phyloP scores from a whole-genome alignment of 495 filamentous ascomycete genomes.

The Penicillium longicatenatum region DNA sequence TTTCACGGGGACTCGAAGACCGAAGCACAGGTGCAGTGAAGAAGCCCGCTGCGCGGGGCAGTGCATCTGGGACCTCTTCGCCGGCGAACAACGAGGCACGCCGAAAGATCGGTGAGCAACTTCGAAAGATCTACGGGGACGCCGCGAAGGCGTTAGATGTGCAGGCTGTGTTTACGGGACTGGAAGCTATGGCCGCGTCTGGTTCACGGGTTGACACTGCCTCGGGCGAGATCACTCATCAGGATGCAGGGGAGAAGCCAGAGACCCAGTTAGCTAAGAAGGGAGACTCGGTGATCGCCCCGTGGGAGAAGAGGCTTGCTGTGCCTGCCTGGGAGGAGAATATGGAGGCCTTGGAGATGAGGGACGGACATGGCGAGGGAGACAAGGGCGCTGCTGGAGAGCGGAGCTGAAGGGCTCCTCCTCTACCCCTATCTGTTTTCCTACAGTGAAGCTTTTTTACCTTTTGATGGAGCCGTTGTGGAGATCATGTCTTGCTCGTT shows the following conservation, averaged over 20 bases:
- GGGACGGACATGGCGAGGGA: constrained; percentile 21
- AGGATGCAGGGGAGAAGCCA: constrained; percentile 31
- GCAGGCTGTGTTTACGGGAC: constrained; percentile 64
- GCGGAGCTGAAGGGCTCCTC: constrained; percentile 17
- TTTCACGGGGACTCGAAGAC: constrained; percentile 46
- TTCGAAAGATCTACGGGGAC: constrained; percentile 45
- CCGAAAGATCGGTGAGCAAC: constrained; percentile 30
- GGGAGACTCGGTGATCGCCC: constrained; percentile 44
- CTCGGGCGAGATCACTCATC: constrained; percentile 14
- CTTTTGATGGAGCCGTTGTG: not conserved
- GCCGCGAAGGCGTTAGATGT: constrained; percentile 64
- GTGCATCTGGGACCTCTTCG: constrained; percentile 8
- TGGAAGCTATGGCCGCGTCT: constrained; percentile 3
- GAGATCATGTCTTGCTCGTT: constrained; percentile 1
- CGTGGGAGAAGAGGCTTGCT: constrained; percentile 52
- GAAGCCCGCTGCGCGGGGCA: constrained; percentile 29
- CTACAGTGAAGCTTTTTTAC: not conserved
- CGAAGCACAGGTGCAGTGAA: constrained; percentile 28
- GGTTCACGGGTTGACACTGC: constrained; percentile 5
- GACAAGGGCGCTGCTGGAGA: constrained; percentile 15
- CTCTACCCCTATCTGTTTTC: not conserved
- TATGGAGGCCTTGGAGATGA: constrained; percentile 46
- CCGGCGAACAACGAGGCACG: constrained; percentile 16
- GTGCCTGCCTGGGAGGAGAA: constrained; percentile 48
- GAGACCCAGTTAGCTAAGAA: constrained; percentile 28